Evolutionary conservation across 2,329 filamentous ascomycete species (phyloP).

Genomic region (Volutella citrinella): DNA sequence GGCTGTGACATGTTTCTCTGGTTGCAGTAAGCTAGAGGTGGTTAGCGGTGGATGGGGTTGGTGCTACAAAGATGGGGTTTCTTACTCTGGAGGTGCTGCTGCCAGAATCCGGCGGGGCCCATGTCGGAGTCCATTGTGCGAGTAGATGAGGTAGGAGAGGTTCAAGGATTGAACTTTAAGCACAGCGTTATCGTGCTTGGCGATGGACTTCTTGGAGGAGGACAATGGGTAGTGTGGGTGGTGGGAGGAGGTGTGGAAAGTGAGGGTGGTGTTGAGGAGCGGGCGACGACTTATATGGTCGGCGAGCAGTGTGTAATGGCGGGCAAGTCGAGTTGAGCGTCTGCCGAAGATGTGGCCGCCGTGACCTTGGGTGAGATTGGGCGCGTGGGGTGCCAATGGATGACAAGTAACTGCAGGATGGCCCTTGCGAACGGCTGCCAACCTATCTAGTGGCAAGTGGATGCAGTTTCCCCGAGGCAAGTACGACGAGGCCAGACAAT

Average conservation of each 20-base stretch:
- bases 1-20: too few relatives aligned
- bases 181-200: too few relatives aligned
- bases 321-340: slow-evolving; percentile 7
- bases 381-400: slow-evolving; percentile 14
- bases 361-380: slow-evolving; percentile 11
- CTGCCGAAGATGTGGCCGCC: too few relatives aligned
- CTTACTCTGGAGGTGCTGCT: slow-evolving; percentile 55
- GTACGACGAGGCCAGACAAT: slow-evolving; percentile 21
- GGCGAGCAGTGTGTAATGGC: too few relatives aligned
- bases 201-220: slow-evolving; percentile 4
- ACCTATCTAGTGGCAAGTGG: slow-evolving; percentile 12
- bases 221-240: slow-evolving; percentile 5
- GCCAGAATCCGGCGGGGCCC: slow-evolving; percentile 41
- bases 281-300: slow-evolving; percentile 22
- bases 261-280: too few relatives aligned
- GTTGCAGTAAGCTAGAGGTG: too few relatives aligned
- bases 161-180: too few relatives aligned
- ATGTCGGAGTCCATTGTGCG: slow-evolving; percentile 23
- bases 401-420: too few relatives aligned
- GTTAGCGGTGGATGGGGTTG: slow-evolving; percentile 3
- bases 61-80: not conserved
- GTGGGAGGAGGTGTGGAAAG: slow-evolving; percentile 8
- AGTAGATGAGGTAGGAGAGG: too few relatives aligned
- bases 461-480: slow-evolving; percentile 16
- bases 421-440: slow-evolving; percentile 10